Conservation (phyloP, 805 yeast species). For the Zygosaccharomyces rouxii region DNA sequence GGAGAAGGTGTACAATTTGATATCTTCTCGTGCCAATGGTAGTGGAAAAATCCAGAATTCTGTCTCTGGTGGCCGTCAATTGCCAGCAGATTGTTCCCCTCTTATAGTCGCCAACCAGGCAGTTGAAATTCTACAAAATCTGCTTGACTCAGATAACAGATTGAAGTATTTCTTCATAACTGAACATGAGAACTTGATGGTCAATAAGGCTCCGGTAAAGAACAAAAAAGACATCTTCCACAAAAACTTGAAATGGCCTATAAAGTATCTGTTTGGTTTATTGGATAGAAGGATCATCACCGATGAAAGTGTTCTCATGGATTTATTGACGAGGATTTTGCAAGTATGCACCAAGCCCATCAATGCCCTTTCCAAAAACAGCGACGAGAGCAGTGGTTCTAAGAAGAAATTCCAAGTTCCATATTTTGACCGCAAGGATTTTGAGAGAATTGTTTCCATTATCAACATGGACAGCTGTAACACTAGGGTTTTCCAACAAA, state of each 20-base stretch:
- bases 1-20: constrained; percentile 56
- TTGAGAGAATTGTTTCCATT: constrained; percentile 60
- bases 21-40: constrained; percentile 47
- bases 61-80: constrained; percentile 16
- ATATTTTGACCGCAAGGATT: constrained; percentile 54
- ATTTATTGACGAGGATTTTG: constrained; percentile 65
- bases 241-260: constrained; percentile 55
- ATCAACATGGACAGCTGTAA: constrained; percentile 80
- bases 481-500: constrained; percentile 77
- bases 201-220: constrained; percentile 36
- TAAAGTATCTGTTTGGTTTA: constrained; percentile 61
- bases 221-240: constrained; percentile 33
- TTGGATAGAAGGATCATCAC: constrained; percentile 60
- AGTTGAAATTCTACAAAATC: constrained; percentile 65
- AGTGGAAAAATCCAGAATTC: constrained; percentile 14
- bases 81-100: constrained; percentile 64
- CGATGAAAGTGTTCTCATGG: constrained; percentile 73
- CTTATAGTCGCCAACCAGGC: constrained; percentile 70
- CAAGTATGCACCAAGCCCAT: constrained; percentile 76
- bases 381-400: constrained; percentile 29
- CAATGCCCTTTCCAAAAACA: constrained; percentile 46
- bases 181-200: constrained; percentile 58
- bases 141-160: constrained; percentile 63
- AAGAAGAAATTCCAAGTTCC: constrained; percentile 47
- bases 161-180: constrained; percentile 70